Percentiles rank a stretch among this genome's conserved stretches.
These are phyloP conservation scores for Protomyces macrosporus DNA, from an alignment of 1,139 yeast species.

Conservation along the genomic window DNA sequence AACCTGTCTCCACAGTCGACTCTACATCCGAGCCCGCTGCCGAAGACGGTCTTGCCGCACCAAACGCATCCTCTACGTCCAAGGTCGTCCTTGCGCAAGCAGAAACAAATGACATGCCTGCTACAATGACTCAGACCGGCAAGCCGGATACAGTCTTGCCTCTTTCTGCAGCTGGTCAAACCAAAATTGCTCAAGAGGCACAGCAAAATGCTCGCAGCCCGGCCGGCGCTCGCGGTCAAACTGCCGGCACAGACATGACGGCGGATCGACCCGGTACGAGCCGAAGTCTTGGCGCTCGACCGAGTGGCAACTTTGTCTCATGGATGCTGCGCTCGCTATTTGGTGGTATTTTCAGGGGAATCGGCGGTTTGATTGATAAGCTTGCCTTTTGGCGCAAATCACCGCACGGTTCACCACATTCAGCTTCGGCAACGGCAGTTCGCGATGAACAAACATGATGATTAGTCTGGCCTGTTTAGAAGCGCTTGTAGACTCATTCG, in stretches of 20 bases:
- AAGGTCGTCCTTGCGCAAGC: not conserved
- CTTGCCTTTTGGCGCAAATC: constrained; percentile 21
- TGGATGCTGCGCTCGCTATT: constrained; percentile 17
- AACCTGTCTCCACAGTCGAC: not conserved
- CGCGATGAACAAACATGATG: not conserved
- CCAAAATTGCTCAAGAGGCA: constrained; percentile 1
- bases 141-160: constrained; percentile 17
- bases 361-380: constrained; percentile 8
- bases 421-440: not conserved
- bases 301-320: constrained; percentile 9
- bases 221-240: not conserved
- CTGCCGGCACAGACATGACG: not conserved
- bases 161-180: constrained; percentile 9
- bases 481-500: no score
- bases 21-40: constrained; percentile 20
- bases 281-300: constrained; percentile 10
- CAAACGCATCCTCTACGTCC: not conserved
- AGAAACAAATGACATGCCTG: constrained; percentile 4
- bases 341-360: constrained; percentile 20
- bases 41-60: constrained; percentile 7
- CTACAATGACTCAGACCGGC: not conserved
- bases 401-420: constrained; percentile 1
- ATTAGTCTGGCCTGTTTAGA: no score
- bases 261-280: constrained; percentile 3
- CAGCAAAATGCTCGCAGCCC: not conserved